Evolutionary conservation across 106 monocot species (phyloP), one percentile per base, ranked within the genome.

Genomic region (Triglochin maritima): DNA sequence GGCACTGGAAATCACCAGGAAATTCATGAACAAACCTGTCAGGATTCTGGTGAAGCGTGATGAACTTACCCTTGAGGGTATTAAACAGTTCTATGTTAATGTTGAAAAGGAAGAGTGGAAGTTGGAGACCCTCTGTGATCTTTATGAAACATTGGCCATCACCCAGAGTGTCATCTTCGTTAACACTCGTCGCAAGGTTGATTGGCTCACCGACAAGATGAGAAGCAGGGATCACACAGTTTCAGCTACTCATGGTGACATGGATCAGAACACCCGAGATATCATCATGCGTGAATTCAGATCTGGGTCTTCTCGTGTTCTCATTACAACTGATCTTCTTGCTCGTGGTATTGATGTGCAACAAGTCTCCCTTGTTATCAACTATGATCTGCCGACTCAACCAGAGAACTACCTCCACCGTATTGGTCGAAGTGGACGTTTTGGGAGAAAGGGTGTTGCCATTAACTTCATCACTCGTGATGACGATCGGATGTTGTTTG

Each of bases 161-260:
- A 74, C 74, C 54, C 74, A 74, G 66, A 74, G 74, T 49, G 74
- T 74, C 57, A 74, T 74, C 59, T 74, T 74, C 49, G 74, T 74
- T 9, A 74, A 74, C 65, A 74, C 74, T 29, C 74, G 74, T 1
- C 65, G 74, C 57, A 74, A 74, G 66, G 74, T 74, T 5, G 74
- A 74, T 10, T 72, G 72, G 72, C 63, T 72, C 5, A 72, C 72
- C 7, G 72, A 72, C 53, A 72, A 72, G 53, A 72, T 72, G 72
- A 50, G 72, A 16, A 16, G 63, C 56, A 51, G 72, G 45, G 72
- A 72, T 12, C 72, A 72, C 72, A 72, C 72, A 7, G 72, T 72
- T 17, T 72, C 72, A 12, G 72, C 72, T 4, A 72, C 72, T 52
- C 72, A 72, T 47, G 72, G 72, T 17, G 72, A 72, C 51, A 72